phyloP scores from a whole-genome alignment of 2,329 filamentous ascomycete genomes.

The Podosphaera leucotricha region DNA sequence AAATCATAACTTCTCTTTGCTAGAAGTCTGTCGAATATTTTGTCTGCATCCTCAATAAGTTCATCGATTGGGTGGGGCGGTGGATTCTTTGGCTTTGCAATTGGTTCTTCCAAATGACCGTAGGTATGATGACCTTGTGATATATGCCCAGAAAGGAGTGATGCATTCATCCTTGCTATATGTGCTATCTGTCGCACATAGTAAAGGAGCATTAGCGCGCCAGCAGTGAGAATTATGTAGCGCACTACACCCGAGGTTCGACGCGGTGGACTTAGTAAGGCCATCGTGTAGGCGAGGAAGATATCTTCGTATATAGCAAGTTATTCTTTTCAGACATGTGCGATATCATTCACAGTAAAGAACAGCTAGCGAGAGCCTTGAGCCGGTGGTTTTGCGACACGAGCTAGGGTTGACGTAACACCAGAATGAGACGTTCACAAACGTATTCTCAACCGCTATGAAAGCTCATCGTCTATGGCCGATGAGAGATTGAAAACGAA shows the following conservation, averaged over 20 bases:
- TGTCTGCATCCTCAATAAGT: slow-evolving; percentile 20
- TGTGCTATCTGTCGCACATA: slow-evolving; percentile 4
- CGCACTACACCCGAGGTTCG: slow-evolving; percentile 9
- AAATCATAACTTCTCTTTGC: slow-evolving; percentile 21
- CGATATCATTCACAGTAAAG: too few species aligned
- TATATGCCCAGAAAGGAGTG: slow-evolving; percentile 2
- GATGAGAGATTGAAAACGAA: too few species aligned
- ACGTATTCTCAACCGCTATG: too few species aligned
- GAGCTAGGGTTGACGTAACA: too few species aligned
- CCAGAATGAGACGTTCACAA: too few species aligned
- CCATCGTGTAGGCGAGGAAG: slow-evolving; percentile 5
- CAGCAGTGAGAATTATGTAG: slow-evolving; percentile 4
- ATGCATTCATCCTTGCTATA: slow-evolving; percentile 1
- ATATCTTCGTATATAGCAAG: too few species aligned
- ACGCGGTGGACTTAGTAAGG: slow-evolving; percentile 11
- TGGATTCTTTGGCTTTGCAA: slow-evolving; percentile 1
- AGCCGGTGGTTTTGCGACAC: too few species aligned
- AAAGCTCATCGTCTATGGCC: too few species aligned
- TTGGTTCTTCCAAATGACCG: slow-evolving; percentile 1
- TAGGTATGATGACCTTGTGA: slow-evolving; percentile 1
- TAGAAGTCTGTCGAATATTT: slow-evolving; percentile 18
- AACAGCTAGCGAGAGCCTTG: too few species aligned
- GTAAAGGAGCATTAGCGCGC: slow-evolving; percentile 3
- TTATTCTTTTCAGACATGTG: too few species aligned
- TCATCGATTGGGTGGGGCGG: slow-evolving; percentile 22